These are phyloP conservation scores for Epichloe uncinata DNA, from an alignment of 2,329 filamentous ascomycete species.

Conservation along the genomic window DNA sequence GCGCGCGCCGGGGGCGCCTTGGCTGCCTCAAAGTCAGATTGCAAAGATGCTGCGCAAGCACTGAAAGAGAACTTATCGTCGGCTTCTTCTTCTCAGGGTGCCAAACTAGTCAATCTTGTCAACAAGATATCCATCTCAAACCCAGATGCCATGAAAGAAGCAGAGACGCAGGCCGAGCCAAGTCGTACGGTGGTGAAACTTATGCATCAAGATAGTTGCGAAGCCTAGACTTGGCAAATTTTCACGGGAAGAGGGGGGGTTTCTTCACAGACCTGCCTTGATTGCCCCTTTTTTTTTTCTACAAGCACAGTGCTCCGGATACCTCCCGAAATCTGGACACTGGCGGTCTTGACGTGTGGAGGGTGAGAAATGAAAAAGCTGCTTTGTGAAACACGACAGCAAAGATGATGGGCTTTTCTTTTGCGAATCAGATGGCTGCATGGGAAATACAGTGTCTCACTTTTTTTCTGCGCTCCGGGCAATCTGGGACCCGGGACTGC, in stretches of 20 bases:
- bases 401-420: background rate
- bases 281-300: no score
- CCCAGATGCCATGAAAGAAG: background rate
- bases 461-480: no score
- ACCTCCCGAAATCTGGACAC: background rate
- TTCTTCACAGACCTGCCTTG: no score
- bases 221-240: no score
- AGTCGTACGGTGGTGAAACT: no score
- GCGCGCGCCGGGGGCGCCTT: background rate
- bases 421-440: background rate
- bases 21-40: background rate
- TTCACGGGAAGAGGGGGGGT: no score
- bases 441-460: background rate
- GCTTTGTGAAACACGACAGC: background rate
- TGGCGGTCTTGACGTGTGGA: background rate
- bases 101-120: conserved; percentile 1
- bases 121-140: background rate
- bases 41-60: background rate
- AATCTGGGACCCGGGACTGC: no score
- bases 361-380: background rate
- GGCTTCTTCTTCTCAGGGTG: background rate
- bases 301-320: background rate
- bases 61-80: background rate
- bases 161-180: background rate
- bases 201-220: no score